These are phyloP conservation scores for Obelidium mucronatum DNA, from an alignment of 192 early-diverging fungal species.

Conservation along the genomic window DNA sequence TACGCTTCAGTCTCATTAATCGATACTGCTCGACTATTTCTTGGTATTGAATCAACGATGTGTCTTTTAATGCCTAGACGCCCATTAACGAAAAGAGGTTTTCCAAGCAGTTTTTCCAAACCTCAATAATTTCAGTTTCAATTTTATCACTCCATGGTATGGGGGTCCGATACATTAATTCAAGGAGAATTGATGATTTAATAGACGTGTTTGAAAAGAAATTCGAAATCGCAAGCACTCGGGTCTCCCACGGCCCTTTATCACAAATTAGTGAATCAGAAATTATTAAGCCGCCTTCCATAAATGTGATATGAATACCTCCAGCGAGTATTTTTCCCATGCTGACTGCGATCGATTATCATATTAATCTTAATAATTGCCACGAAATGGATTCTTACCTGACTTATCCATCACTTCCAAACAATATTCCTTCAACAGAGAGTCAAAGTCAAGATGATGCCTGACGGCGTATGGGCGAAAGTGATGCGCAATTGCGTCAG, in stretches of 20 bases:
- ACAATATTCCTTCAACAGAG: slow-evolving; percentile 63
- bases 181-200: slow-evolving; percentile 57
- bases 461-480: slow-evolving; percentile 63
- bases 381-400: slow-evolving; percentile 1
- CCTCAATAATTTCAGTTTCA: slow-evolving; percentile 51
- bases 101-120: not conserved
- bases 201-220: slow-evolving; percentile 48
- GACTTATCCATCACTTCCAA: slow-evolving; percentile 61
- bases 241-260: slow-evolving; percentile 64
- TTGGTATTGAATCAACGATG: slow-evolving; percentile 32
- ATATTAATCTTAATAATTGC: not conserved
- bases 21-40: slow-evolving; percentile 70
- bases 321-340: slow-evolving; percentile 5
- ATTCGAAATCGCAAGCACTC: slow-evolving; percentile 58
- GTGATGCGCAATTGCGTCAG: slow-evolving; percentile 58
- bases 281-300: not conserved
- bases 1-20: slow-evolving; percentile 68
- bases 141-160: slow-evolving; percentile 69
- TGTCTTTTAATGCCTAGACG: not conserved
- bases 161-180: slow-evolving; percentile 66
- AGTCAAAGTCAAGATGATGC: slow-evolving; percentile 59
- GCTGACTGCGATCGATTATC: not conserved
- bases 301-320: too few species aligned
- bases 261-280: slow-evolving; percentile 6
- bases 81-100: not conserved